Percentiles rank a stretch among this genome's conserved stretches.
phyloP scores from a whole-genome alignment of 129 eudicot species.

The Cynara cardunculus region DNA sequence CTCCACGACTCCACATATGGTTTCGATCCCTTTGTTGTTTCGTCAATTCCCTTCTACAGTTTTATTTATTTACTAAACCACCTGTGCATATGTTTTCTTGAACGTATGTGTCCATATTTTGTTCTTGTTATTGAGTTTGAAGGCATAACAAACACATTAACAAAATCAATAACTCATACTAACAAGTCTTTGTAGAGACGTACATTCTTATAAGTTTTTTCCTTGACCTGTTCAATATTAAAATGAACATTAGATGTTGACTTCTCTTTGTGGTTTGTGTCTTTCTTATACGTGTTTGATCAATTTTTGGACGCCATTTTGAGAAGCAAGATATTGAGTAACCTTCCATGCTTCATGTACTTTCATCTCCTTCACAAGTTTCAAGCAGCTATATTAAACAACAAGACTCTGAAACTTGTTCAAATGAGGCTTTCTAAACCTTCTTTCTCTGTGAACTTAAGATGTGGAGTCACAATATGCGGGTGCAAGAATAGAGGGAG shows the following conservation, averaged over 20 bases:
- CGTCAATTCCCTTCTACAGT: neutral
- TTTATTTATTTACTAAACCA: neutral
- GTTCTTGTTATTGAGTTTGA: neutral
- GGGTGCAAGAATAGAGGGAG: constrained; percentile 97
- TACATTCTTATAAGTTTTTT: neutral
- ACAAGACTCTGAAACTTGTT: neutral
- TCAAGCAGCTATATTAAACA: neutral
- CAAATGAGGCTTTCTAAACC: neutral
- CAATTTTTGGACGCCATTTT: neutral
- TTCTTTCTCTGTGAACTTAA: constrained; percentile 25
- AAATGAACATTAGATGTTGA: neutral
- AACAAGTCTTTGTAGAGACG: neutral
- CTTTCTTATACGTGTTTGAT: neutral
- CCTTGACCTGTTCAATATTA: too few relatives aligned
- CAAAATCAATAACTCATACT: neutral
- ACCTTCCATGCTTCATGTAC: constrained; percentile 1
- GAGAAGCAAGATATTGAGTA: neutral
- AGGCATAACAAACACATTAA: neutral
- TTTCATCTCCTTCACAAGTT: neutral
- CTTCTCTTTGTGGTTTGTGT: neutral
- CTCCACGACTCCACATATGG: neutral
- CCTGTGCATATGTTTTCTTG: neutral
- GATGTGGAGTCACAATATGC: constrained; percentile 93
- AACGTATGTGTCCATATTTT: neutral
- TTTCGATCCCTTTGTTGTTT: neutral